Percentiles rank a stretch among this genome's conserved stretches.
These are phyloP conservation scores for Tuber umbilicatum DNA, from an alignment of 495 filamentous ascomycete species.

Conservation along the genomic window DNA sequence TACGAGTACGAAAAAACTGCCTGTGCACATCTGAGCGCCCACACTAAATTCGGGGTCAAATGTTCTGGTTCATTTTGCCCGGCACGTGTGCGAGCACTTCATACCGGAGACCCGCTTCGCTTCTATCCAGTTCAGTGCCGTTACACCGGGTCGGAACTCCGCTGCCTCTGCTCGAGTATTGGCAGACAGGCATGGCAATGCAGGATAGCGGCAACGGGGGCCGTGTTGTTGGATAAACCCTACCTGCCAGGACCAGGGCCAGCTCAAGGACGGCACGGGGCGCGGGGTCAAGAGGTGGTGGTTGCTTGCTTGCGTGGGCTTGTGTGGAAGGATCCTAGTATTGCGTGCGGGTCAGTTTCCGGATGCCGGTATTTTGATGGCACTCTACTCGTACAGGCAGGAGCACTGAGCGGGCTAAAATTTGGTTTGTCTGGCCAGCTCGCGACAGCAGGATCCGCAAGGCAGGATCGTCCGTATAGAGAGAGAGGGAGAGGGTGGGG, in stretches of 20 bases:
- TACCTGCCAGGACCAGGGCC: not conserved
- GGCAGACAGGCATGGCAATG: not conserved
- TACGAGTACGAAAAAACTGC: too few species aligned
- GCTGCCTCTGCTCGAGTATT: too few species aligned
- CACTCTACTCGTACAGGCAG: not conserved
- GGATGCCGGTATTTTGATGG: not conserved
- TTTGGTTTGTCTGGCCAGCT: not conserved
- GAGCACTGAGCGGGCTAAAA: not conserved
- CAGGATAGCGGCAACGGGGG: constrained; percentile 3
- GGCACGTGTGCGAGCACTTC: not conserved
- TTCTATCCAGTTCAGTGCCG: not conserved
- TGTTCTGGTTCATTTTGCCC: too few species aligned
- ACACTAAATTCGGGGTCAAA: not conserved
- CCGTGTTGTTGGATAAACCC: not conserved
- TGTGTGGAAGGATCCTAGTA: not conserved
- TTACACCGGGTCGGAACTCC: not conserved
- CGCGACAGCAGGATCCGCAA: not conserved
- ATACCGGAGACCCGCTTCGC: not conserved
- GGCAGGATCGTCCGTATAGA: not conserved
- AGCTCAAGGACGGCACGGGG: not conserved
- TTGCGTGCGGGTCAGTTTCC: not conserved
- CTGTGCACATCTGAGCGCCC: not conserved
- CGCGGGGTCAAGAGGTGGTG: not conserved
- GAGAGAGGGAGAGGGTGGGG: not conserved
- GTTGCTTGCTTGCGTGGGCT: not conserved